A percentile compares a stretch with the other conserved stretches of the same genome.
Conservation (phyloP, 2,329 filamentous ascomycete species). For the Cercospora zeina region DNA sequence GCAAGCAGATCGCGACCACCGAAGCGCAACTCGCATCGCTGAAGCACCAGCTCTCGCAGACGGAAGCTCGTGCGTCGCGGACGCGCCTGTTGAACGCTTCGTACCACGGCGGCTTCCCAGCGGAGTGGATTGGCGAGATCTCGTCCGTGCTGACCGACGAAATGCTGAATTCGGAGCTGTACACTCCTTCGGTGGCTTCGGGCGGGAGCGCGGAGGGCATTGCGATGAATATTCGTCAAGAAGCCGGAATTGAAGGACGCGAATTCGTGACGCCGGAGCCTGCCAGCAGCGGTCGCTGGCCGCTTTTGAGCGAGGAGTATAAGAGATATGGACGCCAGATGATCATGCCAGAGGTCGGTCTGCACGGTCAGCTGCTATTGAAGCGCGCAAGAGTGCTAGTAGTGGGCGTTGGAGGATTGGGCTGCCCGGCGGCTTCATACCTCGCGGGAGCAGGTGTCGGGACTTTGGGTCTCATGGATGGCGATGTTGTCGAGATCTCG, state of each 20-base stretch:
- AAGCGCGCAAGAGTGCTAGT: constrained; percentile 71
- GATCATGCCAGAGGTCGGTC: constrained; percentile 78
- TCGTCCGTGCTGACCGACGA: constrained; percentile 40
- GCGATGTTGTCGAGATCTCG: constrained; percentile 81
- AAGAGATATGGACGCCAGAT: constrained; percentile 86
- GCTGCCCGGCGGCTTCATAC: constrained; percentile 90
- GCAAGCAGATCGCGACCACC: constrained; percentile 46
- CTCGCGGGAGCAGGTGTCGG: constrained; percentile 86
- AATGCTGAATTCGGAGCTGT: constrained; percentile 20
- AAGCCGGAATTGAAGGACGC: constrained; percentile 21
- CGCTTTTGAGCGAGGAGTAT: constrained; percentile 72
- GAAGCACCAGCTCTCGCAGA: constrained; percentile 46
- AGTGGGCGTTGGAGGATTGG: constrained; percentile 83
- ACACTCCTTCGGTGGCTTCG: constrained; percentile 20
- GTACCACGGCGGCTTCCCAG: constrained; percentile 45
- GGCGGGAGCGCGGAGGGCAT: constrained; percentile 23
- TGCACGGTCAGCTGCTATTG: constrained; percentile 74
- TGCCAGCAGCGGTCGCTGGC: constrained; percentile 56
- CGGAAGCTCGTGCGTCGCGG: constrained; percentile 40
- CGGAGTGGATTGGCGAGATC: constrained; percentile 48
- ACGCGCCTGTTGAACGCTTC: constrained; percentile 34
- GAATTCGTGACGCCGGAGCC: constrained; percentile 25
- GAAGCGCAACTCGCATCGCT: constrained; percentile 46
- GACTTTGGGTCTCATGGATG: constrained; percentile 79
- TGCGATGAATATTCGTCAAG: constrained; percentile 29